These are phyloP conservation scores for Cercospora citrullina DNA, from an alignment of 2,329 filamentous ascomycete genomes.

Conservation along the genomic window DNA sequence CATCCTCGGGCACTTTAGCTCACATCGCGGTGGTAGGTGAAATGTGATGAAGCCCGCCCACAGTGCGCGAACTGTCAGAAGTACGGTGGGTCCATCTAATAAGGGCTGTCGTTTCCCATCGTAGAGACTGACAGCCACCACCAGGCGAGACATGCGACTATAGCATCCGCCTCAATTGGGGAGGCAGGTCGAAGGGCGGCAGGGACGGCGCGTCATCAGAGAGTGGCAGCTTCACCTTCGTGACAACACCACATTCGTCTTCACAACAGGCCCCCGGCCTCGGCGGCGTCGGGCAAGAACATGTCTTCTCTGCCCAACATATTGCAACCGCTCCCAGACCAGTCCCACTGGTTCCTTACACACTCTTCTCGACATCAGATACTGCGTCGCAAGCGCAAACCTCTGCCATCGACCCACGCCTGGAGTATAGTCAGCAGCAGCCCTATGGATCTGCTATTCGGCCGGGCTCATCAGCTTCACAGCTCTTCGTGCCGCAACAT, in stretches of 20 bases:
- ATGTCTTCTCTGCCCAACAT: constrained; percentile 39
- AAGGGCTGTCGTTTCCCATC: constrained; percentile 40
- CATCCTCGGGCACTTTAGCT: not conserved
- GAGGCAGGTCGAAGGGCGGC: constrained; percentile 63
- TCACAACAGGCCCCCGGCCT: constrained; percentile 7
- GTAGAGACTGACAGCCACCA: constrained; percentile 39
- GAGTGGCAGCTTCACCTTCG: constrained; percentile 35
- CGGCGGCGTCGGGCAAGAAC: constrained; percentile 29
- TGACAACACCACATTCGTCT: constrained; percentile 23
- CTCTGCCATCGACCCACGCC: constrained; percentile 25
- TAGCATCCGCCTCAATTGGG: constrained; percentile 78
- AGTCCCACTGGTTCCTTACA: not conserved
- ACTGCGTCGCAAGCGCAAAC: not conserved
- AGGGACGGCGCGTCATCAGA: constrained; percentile 35
- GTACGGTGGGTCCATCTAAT: constrained; percentile 63
- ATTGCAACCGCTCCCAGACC: constrained; percentile 28
- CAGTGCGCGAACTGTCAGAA: constrained; percentile 70
- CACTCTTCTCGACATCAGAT: not conserved
- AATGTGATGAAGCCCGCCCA: constrained; percentile 78
- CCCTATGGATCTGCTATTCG: not conserved
- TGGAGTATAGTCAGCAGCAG: constrained; percentile 19
- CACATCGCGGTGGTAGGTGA: constrained; percentile 48
- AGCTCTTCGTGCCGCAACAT: not conserved
- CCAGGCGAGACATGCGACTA: constrained; percentile 71
- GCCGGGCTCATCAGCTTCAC: not conserved